phyloP scores from a whole-genome alignment of 495 filamentous ascomycete species.

The Tuber microsphaerosporum region DNA sequence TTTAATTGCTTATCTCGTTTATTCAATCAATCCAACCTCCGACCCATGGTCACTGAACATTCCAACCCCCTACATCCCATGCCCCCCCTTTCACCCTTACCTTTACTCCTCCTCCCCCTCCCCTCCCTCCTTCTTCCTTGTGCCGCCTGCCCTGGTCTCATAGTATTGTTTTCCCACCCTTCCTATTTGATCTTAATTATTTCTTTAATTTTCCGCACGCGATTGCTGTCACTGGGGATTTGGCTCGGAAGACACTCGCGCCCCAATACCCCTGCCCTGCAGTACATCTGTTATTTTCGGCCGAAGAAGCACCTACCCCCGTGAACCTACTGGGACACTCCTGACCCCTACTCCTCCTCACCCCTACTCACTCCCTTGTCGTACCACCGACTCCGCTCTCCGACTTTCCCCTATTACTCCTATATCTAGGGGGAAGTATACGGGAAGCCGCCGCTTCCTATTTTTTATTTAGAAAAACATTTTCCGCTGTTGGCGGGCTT shows the following conservation, averaged over 20 bases:
- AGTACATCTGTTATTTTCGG: neutral
- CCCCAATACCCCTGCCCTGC: neutral
- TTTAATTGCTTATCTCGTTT: slow-evolving; percentile 6
- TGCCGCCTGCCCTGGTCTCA: neutral
- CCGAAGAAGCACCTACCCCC: slow-evolving; percentile 8
- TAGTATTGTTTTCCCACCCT: neutral
- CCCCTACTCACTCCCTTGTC: neutral
- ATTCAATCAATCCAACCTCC: neutral
- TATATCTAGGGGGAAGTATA: slow-evolving; percentile 17
- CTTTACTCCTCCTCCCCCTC: neutral
- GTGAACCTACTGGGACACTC: neutral
- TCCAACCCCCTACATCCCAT: neutral
- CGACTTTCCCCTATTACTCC: slow-evolving; percentile 17
- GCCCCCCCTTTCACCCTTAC: neutral
- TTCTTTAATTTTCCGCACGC: slow-evolving; percentile 32
- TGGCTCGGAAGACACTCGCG: neutral
- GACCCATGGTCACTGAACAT: neutral
- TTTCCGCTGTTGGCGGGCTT: slow-evolving; percentile 11
- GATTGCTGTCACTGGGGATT: slow-evolving; percentile 8
- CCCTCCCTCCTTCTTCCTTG: neutral
- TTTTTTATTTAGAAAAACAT: slow-evolving; percentile 7
- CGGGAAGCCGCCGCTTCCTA: slow-evolving; percentile 19
- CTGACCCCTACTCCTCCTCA: neutral
- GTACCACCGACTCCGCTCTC: neutral
- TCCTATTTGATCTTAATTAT: neutral